phyloP scores from a whole-genome alignment of 108 stramenopile species.

The Stephanodiscus minutulus region DNA sequence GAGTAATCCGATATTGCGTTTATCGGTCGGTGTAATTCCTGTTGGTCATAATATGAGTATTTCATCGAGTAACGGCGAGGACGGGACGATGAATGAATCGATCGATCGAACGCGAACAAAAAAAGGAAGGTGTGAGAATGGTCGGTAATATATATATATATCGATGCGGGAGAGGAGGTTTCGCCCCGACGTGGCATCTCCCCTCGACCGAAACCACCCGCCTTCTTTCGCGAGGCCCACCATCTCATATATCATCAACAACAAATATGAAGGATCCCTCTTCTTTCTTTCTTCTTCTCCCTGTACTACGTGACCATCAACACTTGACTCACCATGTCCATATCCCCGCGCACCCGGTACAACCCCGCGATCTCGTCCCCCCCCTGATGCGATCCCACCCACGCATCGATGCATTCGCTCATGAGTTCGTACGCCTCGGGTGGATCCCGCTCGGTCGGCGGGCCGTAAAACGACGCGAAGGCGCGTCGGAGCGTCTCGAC shows the following conservation, averaged over 20 bases:
- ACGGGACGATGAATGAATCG: too few species aligned
- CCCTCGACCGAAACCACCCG: too few species aligned
- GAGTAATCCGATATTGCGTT: conserved; percentile 64
- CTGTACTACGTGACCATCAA: not conserved
- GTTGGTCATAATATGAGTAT: too few species aligned
- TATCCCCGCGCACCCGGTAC: conserved; percentile 81
- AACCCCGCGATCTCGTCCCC: conserved; percentile 74
- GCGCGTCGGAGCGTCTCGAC: not conserved
- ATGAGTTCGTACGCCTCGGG: conserved; percentile 47
- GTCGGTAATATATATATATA: too few species aligned
- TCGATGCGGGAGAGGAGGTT: too few species aligned
- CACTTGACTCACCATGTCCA: conserved; percentile 47
- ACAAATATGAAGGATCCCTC: too few species aligned
- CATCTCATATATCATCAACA: too few species aligned
- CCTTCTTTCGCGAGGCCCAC: too few species aligned
- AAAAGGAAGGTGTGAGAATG: too few species aligned
- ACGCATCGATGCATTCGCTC: conserved; percentile 53
- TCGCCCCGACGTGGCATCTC: too few species aligned
- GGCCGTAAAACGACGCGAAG: conserved; percentile 45
- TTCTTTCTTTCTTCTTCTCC: too few species aligned
- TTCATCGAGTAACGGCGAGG: too few species aligned
- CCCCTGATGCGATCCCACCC: conserved; percentile 54
- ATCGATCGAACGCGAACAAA: not conserved
- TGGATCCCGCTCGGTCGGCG: conserved; percentile 47
- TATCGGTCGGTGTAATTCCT: conserved; percentile 36